A percentile compares a stretch with the other conserved stretches of the same genome.
Conservation (phyloP, 1,284 basidiomycete genomes). For the Ustilago shanxiensis region DNA sequence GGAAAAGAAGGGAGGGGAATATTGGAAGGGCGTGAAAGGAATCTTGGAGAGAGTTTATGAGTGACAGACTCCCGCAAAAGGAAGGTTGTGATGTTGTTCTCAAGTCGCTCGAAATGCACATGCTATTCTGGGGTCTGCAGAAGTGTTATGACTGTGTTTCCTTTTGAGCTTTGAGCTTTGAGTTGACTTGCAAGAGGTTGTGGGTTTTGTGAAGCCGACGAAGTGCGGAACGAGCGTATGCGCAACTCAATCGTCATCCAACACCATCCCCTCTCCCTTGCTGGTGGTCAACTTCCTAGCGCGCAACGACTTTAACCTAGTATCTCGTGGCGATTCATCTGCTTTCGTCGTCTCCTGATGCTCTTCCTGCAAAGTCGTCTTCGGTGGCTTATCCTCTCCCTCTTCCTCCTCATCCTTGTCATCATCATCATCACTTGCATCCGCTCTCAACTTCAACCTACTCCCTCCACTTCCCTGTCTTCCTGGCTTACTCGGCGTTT, state of each 20-base stretch:
- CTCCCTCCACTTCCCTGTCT: slow-evolving; percentile 16
- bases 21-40: slow-evolving; percentile 34
- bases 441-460: slow-evolving; percentile 32
- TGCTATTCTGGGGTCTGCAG: too few species aligned
- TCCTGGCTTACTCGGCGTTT: slow-evolving; percentile 38
- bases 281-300: slow-evolving; percentile 27
- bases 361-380: slow-evolving; percentile 30
- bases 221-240: neutral
- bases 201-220: too few species aligned
- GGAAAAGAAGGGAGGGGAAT: slow-evolving; percentile 35
- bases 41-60: slow-evolving; percentile 47
- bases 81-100: neutral
- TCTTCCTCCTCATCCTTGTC: slow-evolving; percentile 29
- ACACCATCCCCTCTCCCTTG: slow-evolving; percentile 31
- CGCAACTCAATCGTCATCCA: slow-evolving; percentile 33
- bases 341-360: neutral
- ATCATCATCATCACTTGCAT: slow-evolving; percentile 23
- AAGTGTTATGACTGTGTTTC: too few species aligned
- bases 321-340: slow-evolving; percentile 9
- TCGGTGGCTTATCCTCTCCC: slow-evolving; percentile 28
- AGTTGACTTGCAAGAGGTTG: too few species aligned
- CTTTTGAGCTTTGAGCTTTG: too few species aligned
- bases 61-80: slow-evolving; percentile 19
- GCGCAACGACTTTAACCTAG: slow-evolving; percentile 22
- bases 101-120: neutral